Percentiles rank a stretch among this genome's conserved stretches.
phyloP scores from a whole-genome alignment of 805 yeast genomes.

The Priceomyces haplophilus region DNA sequence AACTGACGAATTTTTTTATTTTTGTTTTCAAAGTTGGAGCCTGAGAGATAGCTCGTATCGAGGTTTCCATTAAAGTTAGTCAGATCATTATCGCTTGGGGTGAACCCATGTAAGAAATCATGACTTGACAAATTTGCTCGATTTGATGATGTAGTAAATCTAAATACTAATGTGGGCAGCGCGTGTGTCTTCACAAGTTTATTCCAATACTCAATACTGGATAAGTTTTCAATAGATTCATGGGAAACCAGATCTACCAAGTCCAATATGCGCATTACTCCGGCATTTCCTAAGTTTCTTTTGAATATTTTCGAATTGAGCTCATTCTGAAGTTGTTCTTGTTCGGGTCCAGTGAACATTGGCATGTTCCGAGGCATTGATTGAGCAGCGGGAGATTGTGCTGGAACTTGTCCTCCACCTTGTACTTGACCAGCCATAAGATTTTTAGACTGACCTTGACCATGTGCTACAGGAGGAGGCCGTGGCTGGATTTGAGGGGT shows the following conservation, averaged over 20 bases:
- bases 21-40: constrained; percentile 5
- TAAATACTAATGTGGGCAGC: constrained; percentile 28
- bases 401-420: constrained; percentile 4
- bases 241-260: constrained; percentile 36
- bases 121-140: constrained; percentile 2
- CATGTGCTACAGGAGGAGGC: constrained; percentile 5
- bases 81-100: not conserved
- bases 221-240: constrained; percentile 28
- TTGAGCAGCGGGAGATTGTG: constrained; percentile 6
- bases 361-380: not conserved
- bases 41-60: not conserved
- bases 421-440: constrained; percentile 1
- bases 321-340: constrained; percentile 26
- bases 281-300: constrained; percentile 42
- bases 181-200: constrained; percentile 31
- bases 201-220: constrained; percentile 36
- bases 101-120: constrained; percentile 21
- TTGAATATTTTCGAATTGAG: constrained; percentile 33
- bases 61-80: not conserved
- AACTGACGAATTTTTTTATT: constrained; percentile 35
- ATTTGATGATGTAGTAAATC: constrained; percentile 22
- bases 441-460: constrained; percentile 6
- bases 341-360: constrained; percentile 5
- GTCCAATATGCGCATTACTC: constrained; percentile 37
- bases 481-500: constrained; percentile 20